Evolutionary conservation across 1,284 basidiomycete species (phyloP).

Genomic region (Trichosporon sp.): DNA sequence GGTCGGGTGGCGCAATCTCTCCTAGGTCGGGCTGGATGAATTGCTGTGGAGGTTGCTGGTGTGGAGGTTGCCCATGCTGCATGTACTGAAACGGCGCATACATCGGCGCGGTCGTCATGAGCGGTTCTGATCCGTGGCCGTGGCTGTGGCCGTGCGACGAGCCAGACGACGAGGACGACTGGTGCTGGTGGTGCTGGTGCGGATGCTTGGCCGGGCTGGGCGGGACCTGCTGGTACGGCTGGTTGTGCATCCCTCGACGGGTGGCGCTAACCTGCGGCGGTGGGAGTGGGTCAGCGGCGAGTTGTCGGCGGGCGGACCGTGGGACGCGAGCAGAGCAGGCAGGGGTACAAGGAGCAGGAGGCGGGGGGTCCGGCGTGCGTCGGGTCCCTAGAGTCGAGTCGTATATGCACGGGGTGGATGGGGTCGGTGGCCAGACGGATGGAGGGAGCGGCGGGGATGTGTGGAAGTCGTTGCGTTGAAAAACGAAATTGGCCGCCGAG

Average conservation of each 20-base stretch:
- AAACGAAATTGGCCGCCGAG: not conserved
- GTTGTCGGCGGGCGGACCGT: not conserved
- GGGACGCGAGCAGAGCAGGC: not conserved
- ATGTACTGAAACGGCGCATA: conserved; percentile 8
- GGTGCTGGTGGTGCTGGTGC: not conserved
- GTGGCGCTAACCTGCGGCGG: not conserved
- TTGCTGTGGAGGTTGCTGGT: not conserved
- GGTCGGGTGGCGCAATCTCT: not conserved
- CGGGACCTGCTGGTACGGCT: conserved; percentile 1
- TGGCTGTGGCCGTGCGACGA: not conserved
- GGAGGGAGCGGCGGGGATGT: not conserved
- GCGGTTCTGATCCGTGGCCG: not conserved
- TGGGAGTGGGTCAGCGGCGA: not conserved
- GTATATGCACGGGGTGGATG: not conserved
- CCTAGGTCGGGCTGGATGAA: conserved; percentile 1
- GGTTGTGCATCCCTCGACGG: not conserved
- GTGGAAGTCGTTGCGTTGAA: not conserved
- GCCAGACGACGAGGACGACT: not conserved
- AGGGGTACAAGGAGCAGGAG: not conserved
- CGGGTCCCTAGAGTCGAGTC: not conserved
- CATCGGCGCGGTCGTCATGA: conserved; percentile 3
- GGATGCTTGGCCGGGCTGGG: not conserved
- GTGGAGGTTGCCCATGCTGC: conserved; percentile 9
- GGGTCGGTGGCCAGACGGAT: too few species aligned
- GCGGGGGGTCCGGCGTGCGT: not conserved